Evolutionary conservation across 768 basidiomycete species (phyloP), one percentile per base, ranked within the genome.

Genomic region (Lentinula raphanica): DNA sequence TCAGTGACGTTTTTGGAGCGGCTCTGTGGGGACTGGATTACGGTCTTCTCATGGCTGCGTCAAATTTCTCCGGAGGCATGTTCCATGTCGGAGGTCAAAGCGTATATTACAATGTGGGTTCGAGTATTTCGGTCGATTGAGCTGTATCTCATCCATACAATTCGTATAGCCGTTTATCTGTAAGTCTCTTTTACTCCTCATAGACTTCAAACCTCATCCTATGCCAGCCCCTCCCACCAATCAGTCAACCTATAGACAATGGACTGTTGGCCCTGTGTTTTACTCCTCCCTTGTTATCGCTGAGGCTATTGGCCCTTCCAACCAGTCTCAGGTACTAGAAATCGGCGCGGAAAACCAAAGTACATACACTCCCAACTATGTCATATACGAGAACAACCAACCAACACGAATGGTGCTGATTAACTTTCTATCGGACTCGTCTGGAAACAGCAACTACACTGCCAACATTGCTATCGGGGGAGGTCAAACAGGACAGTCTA

Each of bases 241-340:
- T 63, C 77, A 86, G 59, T 80, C 83, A 6, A 66, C 74, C 0
- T 84, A 78, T 71, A 79, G 79, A 56, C 73, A 87, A 71, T 93
- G 89, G 90, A 88, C 87, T 0, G 74, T 91, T 46, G 88, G 88
- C 0, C 83, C 90, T 0, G 74, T 87, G 50, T 92, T 89, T 72
- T 93, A 92, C 68, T 79, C 89, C 0, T 79, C 86, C 3, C 74
- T 94, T 5, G 78, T 83, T 60, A 73, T 87, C 59, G 85, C 89
- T 2, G 91, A 93, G 68, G 76, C 78, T 2, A 72, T 92, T 23
- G 88, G 88, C 19, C 69, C 79, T 17, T 79, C 81, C 8, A 86
- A 87, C 67, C 68, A 64, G 0, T 79, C 85, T 0, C 87, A 83
- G 60, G 77, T 92, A 9, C 66, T 88, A 25, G 90, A 93, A 66